A percentile compares a stretch with the other conserved stretches of the same genome.
Evolutionary conservation across 2,329 filamentous ascomycete genomes (phyloP).

Genomic region (Phyllosticta citrichinensis): DNA sequence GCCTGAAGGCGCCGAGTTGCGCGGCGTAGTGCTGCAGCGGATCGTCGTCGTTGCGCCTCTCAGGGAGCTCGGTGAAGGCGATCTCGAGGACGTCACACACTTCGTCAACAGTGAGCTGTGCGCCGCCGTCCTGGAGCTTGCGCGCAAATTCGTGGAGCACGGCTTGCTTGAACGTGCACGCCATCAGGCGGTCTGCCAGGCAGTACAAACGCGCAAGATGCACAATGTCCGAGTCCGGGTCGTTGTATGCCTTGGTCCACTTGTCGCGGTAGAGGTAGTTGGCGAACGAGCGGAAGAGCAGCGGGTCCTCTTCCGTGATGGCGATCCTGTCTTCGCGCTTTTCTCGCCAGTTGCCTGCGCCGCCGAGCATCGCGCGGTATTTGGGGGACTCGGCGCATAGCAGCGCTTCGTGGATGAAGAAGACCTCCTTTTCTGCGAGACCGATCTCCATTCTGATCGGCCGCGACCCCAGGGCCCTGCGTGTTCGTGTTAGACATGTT

Average conservation of each 20-base stretch:
- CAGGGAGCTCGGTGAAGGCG: slow-evolving; percentile 15
- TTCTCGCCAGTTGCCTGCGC: neutral
- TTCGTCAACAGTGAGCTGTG: slow-evolving; percentile 10
- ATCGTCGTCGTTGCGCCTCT: neutral
- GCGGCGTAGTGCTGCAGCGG: too few species aligned
- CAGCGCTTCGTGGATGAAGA: slow-evolving; percentile 14
- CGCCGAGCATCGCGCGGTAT: slow-evolving; percentile 11
- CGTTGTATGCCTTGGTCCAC: slow-evolving; percentile 12
- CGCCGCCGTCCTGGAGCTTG: too few species aligned
- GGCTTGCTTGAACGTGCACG: slow-evolving; percentile 14
- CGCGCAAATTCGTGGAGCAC: slow-evolving; percentile 12
- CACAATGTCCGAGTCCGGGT: slow-evolving; percentile 14
- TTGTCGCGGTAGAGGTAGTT: slow-evolving; percentile 17
- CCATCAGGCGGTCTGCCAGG: slow-evolving; percentile 15
- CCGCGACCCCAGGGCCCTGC: too few species aligned
- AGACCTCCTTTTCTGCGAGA: slow-evolving; percentile 2
- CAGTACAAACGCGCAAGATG: slow-evolving; percentile 16
- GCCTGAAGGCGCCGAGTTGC: too few species aligned
- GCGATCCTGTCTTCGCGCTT: neutral
- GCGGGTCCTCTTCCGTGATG: slow-evolving; percentile 14
- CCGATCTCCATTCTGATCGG: neutral
- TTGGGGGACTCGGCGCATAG: slow-evolving; percentile 13
- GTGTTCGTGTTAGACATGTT: neutral
- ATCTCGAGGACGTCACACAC: slow-evolving; percentile 15
- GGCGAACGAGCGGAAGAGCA: slow-evolving; percentile 16